A percentile compares a stretch with the other conserved stretches of the same genome.
Evolutionary conservation across 345 rosid species (phyloP).

Genomic region (Excoecaria cochinchinensis): DNA sequence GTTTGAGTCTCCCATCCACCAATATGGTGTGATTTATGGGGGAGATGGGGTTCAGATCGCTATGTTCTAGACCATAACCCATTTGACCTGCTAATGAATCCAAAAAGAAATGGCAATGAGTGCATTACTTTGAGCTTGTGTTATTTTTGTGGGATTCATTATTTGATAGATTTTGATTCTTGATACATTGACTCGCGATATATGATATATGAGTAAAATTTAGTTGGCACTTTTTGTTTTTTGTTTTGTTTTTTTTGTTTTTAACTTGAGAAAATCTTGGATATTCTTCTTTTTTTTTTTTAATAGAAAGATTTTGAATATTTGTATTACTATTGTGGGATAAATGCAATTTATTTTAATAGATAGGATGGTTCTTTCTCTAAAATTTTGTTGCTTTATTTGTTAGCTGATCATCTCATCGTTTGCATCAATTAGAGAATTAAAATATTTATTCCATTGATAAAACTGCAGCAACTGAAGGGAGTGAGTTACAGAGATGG

Average conservation of each 20-base stretch:
- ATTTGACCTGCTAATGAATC: not conserved
- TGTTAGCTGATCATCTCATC: not conserved
- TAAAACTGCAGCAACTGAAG: not conserved
- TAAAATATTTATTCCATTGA: not conserved
- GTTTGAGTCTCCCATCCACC: not conserved
- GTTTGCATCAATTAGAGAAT: not conserved
- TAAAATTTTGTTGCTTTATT: not conserved
- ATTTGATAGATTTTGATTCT: not conserved
- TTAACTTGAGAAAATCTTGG: not conserved
- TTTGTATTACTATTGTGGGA: not conserved
- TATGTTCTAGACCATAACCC: not conserved
- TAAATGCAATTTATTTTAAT: not conserved
- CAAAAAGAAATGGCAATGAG: not conserved
- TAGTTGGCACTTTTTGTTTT: not conserved
- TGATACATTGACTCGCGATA: not conserved
- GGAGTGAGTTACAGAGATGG: slow-evolving; percentile 20
- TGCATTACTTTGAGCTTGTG: not conserved
- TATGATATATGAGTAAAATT: not conserved
- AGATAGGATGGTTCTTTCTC: not conserved
- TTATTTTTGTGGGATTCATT: not conserved
- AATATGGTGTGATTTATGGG: not conserved
- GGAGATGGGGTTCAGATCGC: not conserved
- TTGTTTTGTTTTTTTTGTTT: not conserved
- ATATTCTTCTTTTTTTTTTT: not conserved
- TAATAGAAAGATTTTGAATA: not conserved